Conservation (phyloP, 2,329 filamentous ascomycete genomes). For the Botrytis galanthina region DNA sequence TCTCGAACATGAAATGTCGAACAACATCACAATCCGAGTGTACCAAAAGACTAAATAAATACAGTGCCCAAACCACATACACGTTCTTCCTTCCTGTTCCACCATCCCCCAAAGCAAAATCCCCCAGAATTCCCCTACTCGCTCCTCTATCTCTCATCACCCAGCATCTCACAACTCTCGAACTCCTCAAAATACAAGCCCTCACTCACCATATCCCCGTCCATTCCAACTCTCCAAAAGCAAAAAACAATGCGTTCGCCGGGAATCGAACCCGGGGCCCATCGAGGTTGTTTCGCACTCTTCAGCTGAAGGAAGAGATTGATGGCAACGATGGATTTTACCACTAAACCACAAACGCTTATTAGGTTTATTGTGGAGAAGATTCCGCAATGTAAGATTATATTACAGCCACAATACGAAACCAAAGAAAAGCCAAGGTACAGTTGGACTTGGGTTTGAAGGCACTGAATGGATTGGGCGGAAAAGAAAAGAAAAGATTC, state of each 20-base stretch:
- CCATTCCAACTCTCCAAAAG: no score
- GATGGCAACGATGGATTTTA: constrained; percentile 25
- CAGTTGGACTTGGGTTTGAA: no score
- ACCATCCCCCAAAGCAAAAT: background rate
- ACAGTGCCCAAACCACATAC: background rate
- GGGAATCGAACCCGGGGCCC: constrained; percentile 7
- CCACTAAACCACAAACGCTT: constrained; percentile 26
- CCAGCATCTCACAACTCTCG: background rate
- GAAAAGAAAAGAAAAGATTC: background rate
- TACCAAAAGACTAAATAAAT: background rate
- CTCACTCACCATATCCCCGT: background rate
- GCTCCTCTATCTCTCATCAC: background rate
- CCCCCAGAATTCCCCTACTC: background rate
- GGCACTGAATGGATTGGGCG: no score
- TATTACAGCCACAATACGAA: no score
- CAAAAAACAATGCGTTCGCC: background rate
- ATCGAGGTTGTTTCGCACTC: background rate
- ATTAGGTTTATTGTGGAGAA: no score
- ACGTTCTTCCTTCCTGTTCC: background rate
- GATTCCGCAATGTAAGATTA: accelerated
- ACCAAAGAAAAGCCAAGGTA: no score
- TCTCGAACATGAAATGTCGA: background rate
- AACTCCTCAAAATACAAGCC: background rate
- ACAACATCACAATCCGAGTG: background rate
- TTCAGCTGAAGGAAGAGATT: no score